These are phyloP conservation scores for Zymoseptoria crescenta DNA, from an alignment of 2,329 filamentous ascomycete genomes.

Conservation along the genomic window DNA sequence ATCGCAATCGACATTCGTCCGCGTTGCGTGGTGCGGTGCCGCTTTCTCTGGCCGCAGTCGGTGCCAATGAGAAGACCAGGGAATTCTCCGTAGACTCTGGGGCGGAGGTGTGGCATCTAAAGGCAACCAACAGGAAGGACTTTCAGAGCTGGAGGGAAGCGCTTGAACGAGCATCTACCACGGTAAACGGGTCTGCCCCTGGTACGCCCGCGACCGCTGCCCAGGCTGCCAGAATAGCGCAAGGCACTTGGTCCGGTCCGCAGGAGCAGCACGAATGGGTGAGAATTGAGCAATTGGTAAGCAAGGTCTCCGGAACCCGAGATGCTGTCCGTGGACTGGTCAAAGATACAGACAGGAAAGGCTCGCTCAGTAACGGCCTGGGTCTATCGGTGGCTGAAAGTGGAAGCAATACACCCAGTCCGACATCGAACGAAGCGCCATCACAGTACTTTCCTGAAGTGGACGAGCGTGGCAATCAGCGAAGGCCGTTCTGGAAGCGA, in stretches of 20 bases:
- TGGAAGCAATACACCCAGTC: constrained; percentile 31
- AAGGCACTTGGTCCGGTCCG: constrained; percentile 20
- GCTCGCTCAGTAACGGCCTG: constrained; percentile 33
- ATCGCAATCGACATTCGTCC: constrained; percentile 87
- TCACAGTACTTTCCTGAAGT: constrained; percentile 36
- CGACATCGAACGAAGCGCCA: constrained; percentile 30
- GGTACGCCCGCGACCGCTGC: constrained; percentile 23
- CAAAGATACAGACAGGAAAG: constrained; percentile 69
- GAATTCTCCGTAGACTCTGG: constrained; percentile 97
- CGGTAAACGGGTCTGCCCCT: constrained; percentile 21
- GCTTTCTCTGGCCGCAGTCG: constrained; percentile 80
- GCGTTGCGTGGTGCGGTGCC: constrained; percentile 88
- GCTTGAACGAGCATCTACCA: constrained; percentile 70
- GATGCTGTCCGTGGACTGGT: constrained; percentile 82
- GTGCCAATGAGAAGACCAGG: constrained; percentile 75
- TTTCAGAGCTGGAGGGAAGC: constrained; percentile 83
- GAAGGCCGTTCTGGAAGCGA: constrained; percentile 82
- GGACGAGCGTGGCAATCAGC: constrained; percentile 41
- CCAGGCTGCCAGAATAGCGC: constrained; percentile 14
- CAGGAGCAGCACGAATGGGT: constrained; percentile 79
- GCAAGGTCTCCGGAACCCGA: constrained; percentile 75
- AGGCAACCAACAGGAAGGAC: constrained; percentile 72
- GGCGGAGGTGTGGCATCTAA: constrained; percentile 92
- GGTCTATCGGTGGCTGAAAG: constrained; percentile 21
- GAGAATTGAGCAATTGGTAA: constrained; percentile 76